Conservation (phyloP, 805 yeast species). For the Clavispora santaluciae region DNA sequence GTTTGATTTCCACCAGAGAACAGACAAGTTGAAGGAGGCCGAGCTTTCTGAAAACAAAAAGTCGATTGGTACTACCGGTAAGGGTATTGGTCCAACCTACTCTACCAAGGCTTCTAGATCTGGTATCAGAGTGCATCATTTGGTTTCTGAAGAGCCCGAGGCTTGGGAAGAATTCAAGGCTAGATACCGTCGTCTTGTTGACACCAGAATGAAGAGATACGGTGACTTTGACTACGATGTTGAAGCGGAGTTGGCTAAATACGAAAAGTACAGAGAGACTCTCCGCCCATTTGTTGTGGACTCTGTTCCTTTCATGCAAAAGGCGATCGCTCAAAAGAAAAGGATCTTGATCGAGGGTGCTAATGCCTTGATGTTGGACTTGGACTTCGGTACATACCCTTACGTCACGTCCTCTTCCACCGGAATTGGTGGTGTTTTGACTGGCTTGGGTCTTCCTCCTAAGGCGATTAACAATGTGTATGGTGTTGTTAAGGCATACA, state of each 20-base stretch:
- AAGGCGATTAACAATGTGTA: constrained; percentile 69
- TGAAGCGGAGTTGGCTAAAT: constrained; percentile 73
- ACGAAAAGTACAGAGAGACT: constrained; percentile 66
- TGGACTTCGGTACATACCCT: constrained; percentile 97
- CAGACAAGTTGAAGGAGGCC: constrained; percentile 91
- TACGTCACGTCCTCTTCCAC: constrained; percentile 94
- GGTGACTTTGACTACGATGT: constrained; percentile 88
- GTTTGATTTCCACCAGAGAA: constrained; percentile 96
- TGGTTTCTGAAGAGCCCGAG: constrained; percentile 81
- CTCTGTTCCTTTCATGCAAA: constrained; percentile 78
- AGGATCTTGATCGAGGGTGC: constrained; percentile 96
- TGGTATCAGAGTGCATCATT: constrained; percentile 94
- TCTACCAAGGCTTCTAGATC: constrained; percentile 96
- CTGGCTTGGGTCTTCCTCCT: constrained; percentile 98
- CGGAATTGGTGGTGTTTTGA: constrained; percentile 95
- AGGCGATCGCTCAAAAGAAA: constrained; percentile 71
- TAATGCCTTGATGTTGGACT: constrained; percentile 94
- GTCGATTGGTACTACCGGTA: constrained; percentile 95
- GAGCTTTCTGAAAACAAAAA: constrained; percentile 79
- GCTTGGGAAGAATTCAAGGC: constrained; percentile 90
- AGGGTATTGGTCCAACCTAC: constrained; percentile 98
- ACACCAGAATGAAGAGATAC: constrained; percentile 81
- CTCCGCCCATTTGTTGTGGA: constrained; percentile 92
- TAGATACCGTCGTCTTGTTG: constrained; percentile 69
- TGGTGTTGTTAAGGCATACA: constrained; percentile 98